Base-by-base conservation (phyloP, 352 stramenopile genomes). In the Aphanomyces cochlioides region DNA sequence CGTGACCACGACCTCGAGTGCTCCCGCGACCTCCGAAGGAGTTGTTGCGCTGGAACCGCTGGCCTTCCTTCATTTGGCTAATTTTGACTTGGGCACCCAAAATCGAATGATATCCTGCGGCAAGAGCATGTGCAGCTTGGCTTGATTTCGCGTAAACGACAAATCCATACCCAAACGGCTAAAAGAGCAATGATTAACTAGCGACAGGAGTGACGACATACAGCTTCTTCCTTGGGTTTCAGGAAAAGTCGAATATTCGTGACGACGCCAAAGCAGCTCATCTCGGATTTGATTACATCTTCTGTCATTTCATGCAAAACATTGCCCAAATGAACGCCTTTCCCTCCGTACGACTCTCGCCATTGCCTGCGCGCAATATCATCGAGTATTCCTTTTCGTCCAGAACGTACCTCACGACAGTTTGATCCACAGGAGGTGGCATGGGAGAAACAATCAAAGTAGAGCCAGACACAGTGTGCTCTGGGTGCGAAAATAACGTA, bases 151-250 rank as follows among this genome's bases (percentile, higher is more conserved):
- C 45, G 21, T 70, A 70, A 2, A 10, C 61, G 10, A 70, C 47
- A 58, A 70, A 70, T 4, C 64, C 64, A 47, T 41, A 70, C 1
- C 64, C 64, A 47, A 63, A 70, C 28, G 53, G n/a, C 64, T 70
- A 70, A 36, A 2, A 28, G 28, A 28, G 28, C 28, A 28, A 28
- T 28, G 28, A 28, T 28, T 28, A 28, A 28, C 28, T 0, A 28
- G 28, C 58, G 34, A 34, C 19, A 15, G 47, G 19, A 28, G 4
- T n/a, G 63, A n/a, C 34, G 17, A 63, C 50, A 5, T 40, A 70
- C 64, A 15, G 36, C 28, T 47, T 56, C 64, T 45, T 70, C 64
- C n/a, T 61, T 70, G 39, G 64, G 64, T 41, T 70, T 54, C 10
- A 70, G 15, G 13, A 48, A 21, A 5, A 59, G 54, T 12, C 53